phyloP scores from a whole-genome alignment of 257 asterid genomes.

The Coffea canephora region DNA sequence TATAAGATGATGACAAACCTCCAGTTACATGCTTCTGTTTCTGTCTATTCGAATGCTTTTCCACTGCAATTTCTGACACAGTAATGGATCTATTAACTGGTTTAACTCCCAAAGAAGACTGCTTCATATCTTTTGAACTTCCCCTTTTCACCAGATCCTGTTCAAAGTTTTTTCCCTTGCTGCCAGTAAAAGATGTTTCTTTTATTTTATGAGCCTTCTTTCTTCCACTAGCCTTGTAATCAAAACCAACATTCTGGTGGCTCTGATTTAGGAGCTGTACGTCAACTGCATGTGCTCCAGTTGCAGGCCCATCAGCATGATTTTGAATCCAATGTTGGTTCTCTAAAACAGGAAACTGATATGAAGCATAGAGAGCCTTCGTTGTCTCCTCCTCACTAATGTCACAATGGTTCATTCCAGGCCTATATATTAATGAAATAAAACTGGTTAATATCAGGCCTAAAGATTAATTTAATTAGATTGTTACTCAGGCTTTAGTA shows the following conservation, averaged over 20 bases:
- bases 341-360: conserved; percentile 46
- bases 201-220: conserved; percentile 56
- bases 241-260: conserved; percentile 30
- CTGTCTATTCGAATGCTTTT: conserved; percentile 37
- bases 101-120: conserved; percentile 36
- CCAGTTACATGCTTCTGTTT: conserved; percentile 43
- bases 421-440: conserved; percentile 48
- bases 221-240: conserved; percentile 29
- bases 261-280: conserved; percentile 19
- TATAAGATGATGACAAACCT: conserved; percentile 44
- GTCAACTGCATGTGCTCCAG: conserved; percentile 44
- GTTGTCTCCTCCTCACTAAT: conserved; percentile 73
- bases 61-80: conserved; percentile 31
- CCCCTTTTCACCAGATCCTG: conserved; percentile 36
- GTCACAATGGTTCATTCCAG: conserved; percentile 82
- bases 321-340: conserved; percentile 40
- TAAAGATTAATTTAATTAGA: conserved; percentile 31
- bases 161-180: conserved; percentile 38
- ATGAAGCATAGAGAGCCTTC: conserved; percentile 49
- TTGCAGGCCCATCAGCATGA: conserved; percentile 32
- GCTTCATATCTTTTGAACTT: conserved; percentile 49
- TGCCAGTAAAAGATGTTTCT: conserved; percentile 29
- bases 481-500: neutral
- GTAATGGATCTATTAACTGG: conserved; percentile 27
- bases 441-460: conserved; percentile 72